These are phyloP conservation scores for Diaporthe ampelina DNA, from an alignment of 2,329 filamentous ascomycete species.

Conservation along the genomic window DNA sequence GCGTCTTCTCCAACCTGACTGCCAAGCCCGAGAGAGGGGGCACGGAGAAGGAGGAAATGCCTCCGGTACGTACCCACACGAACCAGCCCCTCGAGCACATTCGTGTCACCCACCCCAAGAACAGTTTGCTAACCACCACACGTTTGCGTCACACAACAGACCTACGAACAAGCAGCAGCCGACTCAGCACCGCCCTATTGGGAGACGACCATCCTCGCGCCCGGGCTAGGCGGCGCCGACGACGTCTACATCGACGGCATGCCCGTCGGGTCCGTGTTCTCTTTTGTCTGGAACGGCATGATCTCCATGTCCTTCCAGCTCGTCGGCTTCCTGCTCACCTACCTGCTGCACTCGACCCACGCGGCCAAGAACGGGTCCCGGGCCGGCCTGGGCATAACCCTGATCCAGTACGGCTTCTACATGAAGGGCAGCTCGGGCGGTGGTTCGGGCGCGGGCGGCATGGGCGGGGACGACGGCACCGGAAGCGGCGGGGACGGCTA, in stretches of 20 bases:
- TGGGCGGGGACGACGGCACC: constrained; percentile 55
- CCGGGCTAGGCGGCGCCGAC: constrained; percentile 88
- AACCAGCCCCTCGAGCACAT: not conserved
- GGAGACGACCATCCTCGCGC: constrained; percentile 98
- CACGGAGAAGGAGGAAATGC: constrained; percentile 87
- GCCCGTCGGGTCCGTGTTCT: constrained; percentile 89
- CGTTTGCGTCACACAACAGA: constrained; percentile 69
- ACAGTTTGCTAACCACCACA: constrained; percentile 51
- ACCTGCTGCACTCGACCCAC: constrained; percentile 97
- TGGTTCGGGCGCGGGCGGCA: constrained; percentile 53
- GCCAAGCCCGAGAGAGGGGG: constrained; percentile 89
- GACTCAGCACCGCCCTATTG: constrained; percentile 97
- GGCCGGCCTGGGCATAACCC: constrained; percentile 92
- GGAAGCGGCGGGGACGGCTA: constrained; percentile 65
- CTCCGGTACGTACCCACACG: constrained; percentile 77
- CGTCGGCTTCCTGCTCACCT: constrained; percentile 97
- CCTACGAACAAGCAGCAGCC: constrained; percentile 97
- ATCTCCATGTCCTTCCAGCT: constrained; percentile 98
- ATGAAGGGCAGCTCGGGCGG: constrained; percentile 75
- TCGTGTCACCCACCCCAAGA: not conserved
- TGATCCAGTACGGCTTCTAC: constrained; percentile 97
- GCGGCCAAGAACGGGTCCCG: constrained; percentile 97
- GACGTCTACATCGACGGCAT: constrained; percentile 98
- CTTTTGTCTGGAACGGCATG: constrained; percentile 93
- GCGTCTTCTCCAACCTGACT: constrained; percentile 94